These are phyloP conservation scores for Lathyrus aphaca DNA, from an alignment of 306 rosid species.

Conservation along the genomic window DNA sequence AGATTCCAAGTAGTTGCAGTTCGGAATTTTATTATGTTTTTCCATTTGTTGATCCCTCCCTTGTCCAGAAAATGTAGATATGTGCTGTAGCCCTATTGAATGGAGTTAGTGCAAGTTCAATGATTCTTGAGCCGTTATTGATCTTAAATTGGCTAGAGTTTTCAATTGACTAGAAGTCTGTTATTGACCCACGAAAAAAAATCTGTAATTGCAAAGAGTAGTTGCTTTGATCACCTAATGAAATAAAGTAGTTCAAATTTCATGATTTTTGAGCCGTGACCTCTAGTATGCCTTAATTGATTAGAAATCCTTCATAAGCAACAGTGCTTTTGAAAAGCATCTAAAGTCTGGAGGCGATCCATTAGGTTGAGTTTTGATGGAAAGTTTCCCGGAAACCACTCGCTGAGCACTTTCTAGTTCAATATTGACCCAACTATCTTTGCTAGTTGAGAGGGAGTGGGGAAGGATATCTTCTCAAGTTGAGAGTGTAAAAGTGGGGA, in stretches of 20 bases:
- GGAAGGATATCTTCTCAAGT: too few species aligned
- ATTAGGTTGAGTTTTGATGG: too few species aligned
- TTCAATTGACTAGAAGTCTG: too few species aligned
- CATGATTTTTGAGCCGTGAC: neutral
- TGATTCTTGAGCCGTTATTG: constrained; percentile 17
- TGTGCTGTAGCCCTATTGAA: constrained; percentile 42
- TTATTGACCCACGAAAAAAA: neutral
- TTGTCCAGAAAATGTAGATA: constrained; percentile 50
- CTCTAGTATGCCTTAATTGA: constrained; percentile 8
- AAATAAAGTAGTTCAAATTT: neutral
- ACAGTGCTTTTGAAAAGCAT: too few species aligned
- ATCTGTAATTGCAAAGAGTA: neutral
- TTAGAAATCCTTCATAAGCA: neutral
- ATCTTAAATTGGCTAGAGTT: neutral
- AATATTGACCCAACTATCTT: too few species aligned
- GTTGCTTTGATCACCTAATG: neutral
- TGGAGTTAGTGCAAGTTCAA: constrained; percentile 41
- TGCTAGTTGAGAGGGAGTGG: too few species aligned
- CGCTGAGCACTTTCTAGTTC: too few species aligned
- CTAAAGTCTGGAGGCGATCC: too few species aligned
- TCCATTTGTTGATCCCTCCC: constrained; percentile 31
- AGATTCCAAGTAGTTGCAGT: constrained; percentile 40
- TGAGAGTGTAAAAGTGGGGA: too few species aligned
- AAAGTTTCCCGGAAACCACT: too few species aligned
- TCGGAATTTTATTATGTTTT: constrained; percentile 32